phyloP scores from a whole-genome alignment of 1,284 basidiomycete genomes.

The Peniophora sp. region DNA sequence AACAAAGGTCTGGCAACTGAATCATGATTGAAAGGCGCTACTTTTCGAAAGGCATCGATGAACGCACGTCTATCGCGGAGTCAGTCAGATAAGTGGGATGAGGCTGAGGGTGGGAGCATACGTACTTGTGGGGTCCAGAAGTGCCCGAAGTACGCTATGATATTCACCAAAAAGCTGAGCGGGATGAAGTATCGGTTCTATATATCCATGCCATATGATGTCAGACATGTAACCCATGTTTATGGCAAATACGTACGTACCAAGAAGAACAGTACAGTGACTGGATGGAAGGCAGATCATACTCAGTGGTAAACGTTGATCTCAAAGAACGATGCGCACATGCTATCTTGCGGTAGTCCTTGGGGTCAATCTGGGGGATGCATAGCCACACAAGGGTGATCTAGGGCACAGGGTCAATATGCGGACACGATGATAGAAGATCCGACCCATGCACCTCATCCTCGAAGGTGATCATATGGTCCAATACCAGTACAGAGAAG shows the following conservation, averaged over 20 bases:
- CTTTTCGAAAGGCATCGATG: neutral
- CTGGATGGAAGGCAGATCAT: conserved; percentile 15
- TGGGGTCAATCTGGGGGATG: neutral
- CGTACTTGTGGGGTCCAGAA: neutral
- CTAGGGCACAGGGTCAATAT: neutral
- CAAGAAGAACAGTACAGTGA: conserved; percentile 38
- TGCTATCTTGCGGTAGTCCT: neutral
- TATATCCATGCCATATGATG: conserved; percentile 12
- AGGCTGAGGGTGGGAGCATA: conserved; percentile 23
- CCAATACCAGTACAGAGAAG: neutral
- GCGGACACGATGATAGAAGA: neutral
- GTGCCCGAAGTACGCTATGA: neutral
- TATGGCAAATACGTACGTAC: conserved; percentile 20
- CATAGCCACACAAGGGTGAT: neutral
- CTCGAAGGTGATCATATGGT: neutral
- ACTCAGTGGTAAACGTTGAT: neutral
- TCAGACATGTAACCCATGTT: neutral
- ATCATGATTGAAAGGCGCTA: neutral
- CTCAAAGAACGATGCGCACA: neutral
- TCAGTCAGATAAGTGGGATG: neutral
- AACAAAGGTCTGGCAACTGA: neutral
- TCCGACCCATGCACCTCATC: neutral
- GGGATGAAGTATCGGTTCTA: conserved; percentile 46
- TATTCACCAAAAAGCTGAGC: conserved; percentile 20
- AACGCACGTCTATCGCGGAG: neutral